Evolutionary conservation across 305 asterid species (phyloP).

Genomic region (Solanum hybrid): DNA sequence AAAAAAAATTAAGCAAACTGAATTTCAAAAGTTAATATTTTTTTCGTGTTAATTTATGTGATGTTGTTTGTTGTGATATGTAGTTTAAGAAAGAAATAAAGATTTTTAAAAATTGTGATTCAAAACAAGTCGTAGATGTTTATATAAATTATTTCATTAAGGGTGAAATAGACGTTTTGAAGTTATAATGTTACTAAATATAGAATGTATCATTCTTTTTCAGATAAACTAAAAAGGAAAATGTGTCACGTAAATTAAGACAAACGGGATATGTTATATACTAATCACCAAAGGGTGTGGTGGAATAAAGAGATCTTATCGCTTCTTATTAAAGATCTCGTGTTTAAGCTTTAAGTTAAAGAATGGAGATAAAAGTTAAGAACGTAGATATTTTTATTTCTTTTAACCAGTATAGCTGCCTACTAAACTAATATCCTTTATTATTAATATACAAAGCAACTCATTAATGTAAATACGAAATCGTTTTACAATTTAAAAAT

Average conservation of each 20-base stretch:
- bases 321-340: not conserved
- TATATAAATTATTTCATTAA: not conserved
- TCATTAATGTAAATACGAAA: not conserved
- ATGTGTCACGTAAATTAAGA: not conserved
- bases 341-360: not conserved
- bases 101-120: fast-evolving
- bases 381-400: not conserved
- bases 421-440: not conserved
- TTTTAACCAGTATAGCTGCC: not conserved
- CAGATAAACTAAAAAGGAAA: not conserved
- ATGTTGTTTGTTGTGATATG: not conserved
- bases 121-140: not conserved
- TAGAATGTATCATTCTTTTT: not conserved
- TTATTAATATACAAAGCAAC: not conserved
- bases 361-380: not conserved
- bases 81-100: too few species aligned
- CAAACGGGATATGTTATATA: not conserved
- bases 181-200: not conserved
- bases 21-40: not conserved
- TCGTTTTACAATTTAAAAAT: not conserved
- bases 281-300: not conserved
- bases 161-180: not conserved
- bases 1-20: not conserved
- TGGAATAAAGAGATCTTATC: not conserved
- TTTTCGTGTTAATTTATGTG: not conserved